Evolutionary conservation across 176 grass and related monocot genomes (phyloP), one percentile per base, ranked within the genome.

Genomic region (Hsuehochloa calcarea): DNA sequence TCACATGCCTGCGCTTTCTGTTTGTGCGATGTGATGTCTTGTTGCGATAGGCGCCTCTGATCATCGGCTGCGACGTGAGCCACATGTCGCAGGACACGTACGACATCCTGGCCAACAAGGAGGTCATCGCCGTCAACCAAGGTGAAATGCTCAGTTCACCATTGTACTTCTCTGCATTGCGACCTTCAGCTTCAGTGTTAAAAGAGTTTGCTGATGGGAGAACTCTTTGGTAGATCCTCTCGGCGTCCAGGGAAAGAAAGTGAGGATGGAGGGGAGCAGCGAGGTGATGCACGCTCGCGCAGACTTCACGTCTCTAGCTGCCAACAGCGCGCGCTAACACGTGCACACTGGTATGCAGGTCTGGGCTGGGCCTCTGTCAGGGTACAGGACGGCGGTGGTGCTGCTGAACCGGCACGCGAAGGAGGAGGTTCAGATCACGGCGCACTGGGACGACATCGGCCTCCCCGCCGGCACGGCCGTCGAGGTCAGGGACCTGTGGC

Each of bases 101-200:
- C 85, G 63, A 70, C 82, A 92, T 98, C 82, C 69, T 98, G 20
- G 77, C 88, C 26, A 98, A 98, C 74, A 81, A 93, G 80, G 96
- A 98, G 85, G 96, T 95, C 60, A 98, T 98, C 89, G 93, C 91
- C 39, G 87, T 98, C 45, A 95, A 92, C 87, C 93, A 98, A 91
- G 93, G 93, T 97, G 46, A 64, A 10, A 67, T 5, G 8, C 44
- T 50, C 17, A 12, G 11, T 6, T 1, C 31, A 1, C 19, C 44
- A 10, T 45, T 45, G 44, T 12, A 12, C 50, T 9, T 16, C 10
- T 37, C 9, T 4, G 77, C 41, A 7, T 0, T n/a, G 17, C 2
- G 4, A 27, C 23, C 1, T 29, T 8, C 34, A 16, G 31, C 8
- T 64, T 44, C 68, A 4, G 34, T 12, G 23, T 44, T 3, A 40